Conservation (phyloP, 2,329 filamentous ascomycete species). For the Fusarium staphyleae region DNA sequence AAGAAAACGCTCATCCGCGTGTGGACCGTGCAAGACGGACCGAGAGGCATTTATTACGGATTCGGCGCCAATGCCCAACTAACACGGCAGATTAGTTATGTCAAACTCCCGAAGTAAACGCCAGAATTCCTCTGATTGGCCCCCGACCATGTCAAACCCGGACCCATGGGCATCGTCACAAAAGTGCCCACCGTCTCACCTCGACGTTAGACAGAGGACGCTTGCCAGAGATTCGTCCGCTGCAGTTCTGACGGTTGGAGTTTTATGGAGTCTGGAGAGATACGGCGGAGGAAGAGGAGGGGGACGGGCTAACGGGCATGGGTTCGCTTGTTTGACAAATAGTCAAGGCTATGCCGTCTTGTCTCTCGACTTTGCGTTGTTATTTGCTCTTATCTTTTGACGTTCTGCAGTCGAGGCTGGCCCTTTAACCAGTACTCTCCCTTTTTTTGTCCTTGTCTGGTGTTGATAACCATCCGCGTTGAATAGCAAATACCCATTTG, state of each 20-base stretch:
- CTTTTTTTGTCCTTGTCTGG: conserved; percentile 1
- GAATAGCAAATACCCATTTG: not conserved
- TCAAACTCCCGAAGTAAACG: conserved; percentile 38
- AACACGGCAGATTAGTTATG: conserved; percentile 12
- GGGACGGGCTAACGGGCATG: conserved; percentile 4
- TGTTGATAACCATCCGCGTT: conserved; percentile 1
- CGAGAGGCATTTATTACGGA: conserved; percentile 35
- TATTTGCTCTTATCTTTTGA: conserved; percentile 17
- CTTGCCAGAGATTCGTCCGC: conserved; percentile 3
- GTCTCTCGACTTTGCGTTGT: conserved; percentile 25
- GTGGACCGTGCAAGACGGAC: conserved; percentile 28
- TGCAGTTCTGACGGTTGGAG: conserved; percentile 15
- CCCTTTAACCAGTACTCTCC: conserved; percentile 5
- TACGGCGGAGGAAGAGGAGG: conserved; percentile 16
- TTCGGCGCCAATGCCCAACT: conserved; percentile 23
- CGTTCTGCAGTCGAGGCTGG: conserved; percentile 12
- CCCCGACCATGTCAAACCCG: conserved; percentile 2
- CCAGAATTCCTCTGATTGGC: conserved; percentile 39
- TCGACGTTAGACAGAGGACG: not conserved
- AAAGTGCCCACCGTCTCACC: conserved; percentile 9
- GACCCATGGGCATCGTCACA: not conserved
- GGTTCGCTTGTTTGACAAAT: conserved; percentile 24
- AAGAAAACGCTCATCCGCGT: conserved; percentile 13
- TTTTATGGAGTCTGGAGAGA: conserved; percentile 18
- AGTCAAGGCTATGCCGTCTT: conserved; percentile 12